A percentile compares a stretch with the other conserved stretches of the same genome.
Conservation (phyloP, 2,329 filamentous ascomycete genomes). For the Fonsecaea monophora region DNA sequence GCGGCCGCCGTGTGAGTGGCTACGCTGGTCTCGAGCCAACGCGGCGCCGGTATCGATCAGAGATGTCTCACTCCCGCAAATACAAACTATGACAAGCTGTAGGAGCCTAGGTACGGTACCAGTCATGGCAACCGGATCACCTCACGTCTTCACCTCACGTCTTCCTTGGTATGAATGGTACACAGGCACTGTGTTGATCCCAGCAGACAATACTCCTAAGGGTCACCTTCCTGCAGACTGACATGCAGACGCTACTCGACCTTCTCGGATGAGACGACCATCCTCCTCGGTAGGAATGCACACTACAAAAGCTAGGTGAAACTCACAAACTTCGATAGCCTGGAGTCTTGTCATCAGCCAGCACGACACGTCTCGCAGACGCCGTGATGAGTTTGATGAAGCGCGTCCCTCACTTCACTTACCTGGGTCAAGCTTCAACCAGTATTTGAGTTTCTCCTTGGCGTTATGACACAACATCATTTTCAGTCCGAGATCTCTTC, state of each 20-base stretch:
- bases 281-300: constrained; percentile 10
- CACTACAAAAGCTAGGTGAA: not conserved
- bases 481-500: constrained; percentile 3
- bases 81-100: not conserved
- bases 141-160: not conserved
- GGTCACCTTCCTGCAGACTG: not conserved
- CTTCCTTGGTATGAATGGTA: not conserved
- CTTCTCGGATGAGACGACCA: constrained; percentile 4
- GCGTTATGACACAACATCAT: constrained; percentile 1
- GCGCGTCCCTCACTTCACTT: constrained; percentile 6
- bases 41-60: not conserved
- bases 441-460: constrained; percentile 4
- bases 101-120: not conserved
- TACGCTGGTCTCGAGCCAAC: not conserved
- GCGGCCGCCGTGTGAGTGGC: not conserved
- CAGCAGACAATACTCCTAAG: not conserved
- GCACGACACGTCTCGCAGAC: not conserved
- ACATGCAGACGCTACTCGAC: not conserved
- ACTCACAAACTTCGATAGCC: not conserved
- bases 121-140: not conserved
- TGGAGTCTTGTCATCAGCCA: not conserved
- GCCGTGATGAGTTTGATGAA: constrained; percentile 1
- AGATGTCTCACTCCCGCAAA: not conserved
- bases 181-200: not conserved
- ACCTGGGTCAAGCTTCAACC: not conserved